Base-by-base conservation (phyloP, 192 early-diverging fungal species). In the Coemansia guatemalensis region DNA sequence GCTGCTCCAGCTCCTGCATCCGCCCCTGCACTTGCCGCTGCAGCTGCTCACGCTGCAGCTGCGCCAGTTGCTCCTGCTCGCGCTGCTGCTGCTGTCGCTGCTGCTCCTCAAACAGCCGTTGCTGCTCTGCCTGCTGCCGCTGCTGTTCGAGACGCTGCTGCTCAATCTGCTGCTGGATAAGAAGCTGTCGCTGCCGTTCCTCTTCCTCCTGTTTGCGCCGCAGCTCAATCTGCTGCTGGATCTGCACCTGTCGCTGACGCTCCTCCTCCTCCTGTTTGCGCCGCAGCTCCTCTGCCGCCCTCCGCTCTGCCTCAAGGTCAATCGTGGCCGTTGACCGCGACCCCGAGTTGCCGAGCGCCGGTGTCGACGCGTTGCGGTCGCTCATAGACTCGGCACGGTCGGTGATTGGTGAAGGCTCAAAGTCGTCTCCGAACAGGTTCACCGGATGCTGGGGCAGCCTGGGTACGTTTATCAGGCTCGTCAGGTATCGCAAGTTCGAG, bases 401-500 rank as follows among this genome's bases (percentile, higher is more conserved):
- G 3, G 89, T 87, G 1, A 88, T 66, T 18, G 86, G 83, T 8
- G 93, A 88, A 8, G 88, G 85, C 29, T 80, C 84, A 49, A 86
- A 76, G 9, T 88, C 92, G 24, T 73, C 73, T 32, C 76, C 82
- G 35, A 95, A 81, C 53, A 98, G 88, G 64, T 89, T 88, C 56
- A 94, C 92, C 60, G 95, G 90, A 53, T 93, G 85, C 69, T 84
- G 85, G 4, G 90, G 84, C 33, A 98, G 76, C 57, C 85, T 87
- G 24, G 97, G 97, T 20, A 99, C 92, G 29, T 82, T 86, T 62
- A 97, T 94, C 57, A 99, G 84, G 49, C 90, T 93, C n/a, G 94
- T 95, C 50, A 99, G 75, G 73, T 97, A 99, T 64, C 87, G 87
- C 23, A 97, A 71, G 53, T 89, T 90, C 39, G 88, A 88, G 76